phyloP scores from a whole-genome alignment of 164 flowering plant genomes.

The Houttuynia cordata region DNA sequence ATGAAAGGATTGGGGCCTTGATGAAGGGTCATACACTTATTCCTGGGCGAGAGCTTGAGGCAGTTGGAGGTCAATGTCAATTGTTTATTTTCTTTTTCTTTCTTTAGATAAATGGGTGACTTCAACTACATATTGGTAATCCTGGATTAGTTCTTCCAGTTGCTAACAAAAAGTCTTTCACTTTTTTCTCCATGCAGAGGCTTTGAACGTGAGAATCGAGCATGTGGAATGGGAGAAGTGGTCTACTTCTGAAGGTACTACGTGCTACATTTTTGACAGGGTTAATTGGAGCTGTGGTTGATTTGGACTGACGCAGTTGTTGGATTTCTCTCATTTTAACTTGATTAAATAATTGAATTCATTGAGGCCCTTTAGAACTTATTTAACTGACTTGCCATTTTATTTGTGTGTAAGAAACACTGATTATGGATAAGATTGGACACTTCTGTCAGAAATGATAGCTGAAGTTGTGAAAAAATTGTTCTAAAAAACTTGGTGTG shows the following conservation, averaged over 20 bases:
- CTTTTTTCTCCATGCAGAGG: conserved; percentile 48
- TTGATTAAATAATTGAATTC: not conserved
- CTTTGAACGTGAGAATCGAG: conserved; percentile 46
- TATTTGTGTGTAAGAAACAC: too few species aligned
- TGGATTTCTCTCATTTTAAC: not conserved
- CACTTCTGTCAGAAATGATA: too few species aligned
- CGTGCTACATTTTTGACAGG: not conserved
- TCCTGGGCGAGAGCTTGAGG: conserved; percentile 81
- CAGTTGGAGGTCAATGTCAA: conserved; percentile 48
- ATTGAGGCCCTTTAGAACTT: too few species aligned
- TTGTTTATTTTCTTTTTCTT: not conserved
- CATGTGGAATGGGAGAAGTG: conserved; percentile 38
- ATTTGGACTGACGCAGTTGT: not conserved
- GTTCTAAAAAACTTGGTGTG: too few species aligned
- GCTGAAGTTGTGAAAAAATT: too few species aligned
- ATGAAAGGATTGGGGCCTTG: conserved; percentile 65
- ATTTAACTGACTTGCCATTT: too few species aligned
- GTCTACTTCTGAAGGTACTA: conserved; percentile 47
- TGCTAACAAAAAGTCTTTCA: not conserved
- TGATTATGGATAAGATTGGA: too few species aligned
- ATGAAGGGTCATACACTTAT: conserved; percentile 41
- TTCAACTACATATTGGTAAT: not conserved
- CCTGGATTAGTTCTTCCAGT: too few species aligned
- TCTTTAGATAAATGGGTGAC: not conserved
- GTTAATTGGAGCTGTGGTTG: not conserved